Base-by-base conservation (phyloP, 352 stramenopile species). In the Phytophthora syringae region DNA sequence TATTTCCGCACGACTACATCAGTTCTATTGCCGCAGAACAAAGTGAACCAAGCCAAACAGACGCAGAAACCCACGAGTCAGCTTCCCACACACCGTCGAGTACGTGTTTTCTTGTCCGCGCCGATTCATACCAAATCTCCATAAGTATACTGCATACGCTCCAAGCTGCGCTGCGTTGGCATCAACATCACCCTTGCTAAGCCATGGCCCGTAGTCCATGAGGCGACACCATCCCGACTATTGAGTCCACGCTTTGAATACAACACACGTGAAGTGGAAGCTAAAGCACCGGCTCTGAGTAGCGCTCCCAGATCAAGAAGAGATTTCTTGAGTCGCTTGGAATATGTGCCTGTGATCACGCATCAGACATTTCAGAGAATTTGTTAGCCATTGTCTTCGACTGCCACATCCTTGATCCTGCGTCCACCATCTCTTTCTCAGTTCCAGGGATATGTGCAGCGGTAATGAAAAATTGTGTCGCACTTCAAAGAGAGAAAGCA, bases 31-130 rank as follows among this genome's bases (percentile, higher is more conserved):
- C 27, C 7, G 27, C 4, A 32, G 4, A 7, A 7, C 27, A 32
- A 32, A 32, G n/a, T n/a, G n/a, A n/a, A n/a, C n/a, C n/a, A n/a
- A n/a, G n/a, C n/a, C n/a, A n/a, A n/a, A n/a, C n/a, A n/a, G n/a
- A n/a, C n/a, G n/a, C n/a, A n/a, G n/a, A n/a, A n/a, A n/a, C n/a
- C n/a, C n/a, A n/a, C n/a, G n/a, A n/a, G n/a, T n/a, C n/a, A 71
- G 13, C 43, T 75, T 71, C 7, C 25, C n/a, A 4, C 44, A 48
- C n/a, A 75, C 68, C 1, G 67, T 75, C 1, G 36, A 48, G 16
- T 71, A 67, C 3, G 40, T 21, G 28, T 75, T 75, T 1, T 47
- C 67, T 5, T 48, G n/a, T 5, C 30, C 30, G 1, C 13, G 10
- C 2, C 12, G 7, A 32, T 71, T 71, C 51, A 55, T 64, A 0